Conservation (phyloP, 2,329 filamentous ascomycete species). For the Trichoderma simmonsii region DNA sequence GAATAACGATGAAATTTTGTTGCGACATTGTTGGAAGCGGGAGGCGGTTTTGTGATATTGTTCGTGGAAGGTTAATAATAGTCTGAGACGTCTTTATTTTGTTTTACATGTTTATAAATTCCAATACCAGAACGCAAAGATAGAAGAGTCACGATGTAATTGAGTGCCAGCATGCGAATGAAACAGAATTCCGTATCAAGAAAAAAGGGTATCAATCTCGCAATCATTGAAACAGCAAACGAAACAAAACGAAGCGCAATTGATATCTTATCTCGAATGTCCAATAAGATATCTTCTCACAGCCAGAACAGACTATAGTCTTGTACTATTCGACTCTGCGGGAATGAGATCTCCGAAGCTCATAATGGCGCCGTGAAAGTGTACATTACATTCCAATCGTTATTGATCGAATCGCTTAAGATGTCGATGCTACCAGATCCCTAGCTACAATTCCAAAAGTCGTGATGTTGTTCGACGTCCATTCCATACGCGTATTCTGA, state of each 20-base stretch:
- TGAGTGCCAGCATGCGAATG: background rate
- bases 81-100: background rate
- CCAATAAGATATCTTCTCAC: background rate
- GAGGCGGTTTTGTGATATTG: background rate
- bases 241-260: background rate
- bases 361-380: too few relatives aligned
- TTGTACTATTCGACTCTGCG: background rate
- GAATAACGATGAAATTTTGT: background rate
- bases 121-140: background rate
- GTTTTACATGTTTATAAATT: background rate
- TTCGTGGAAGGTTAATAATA: background rate
- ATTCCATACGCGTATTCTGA: conserved; percentile 68
- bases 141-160: background rate
- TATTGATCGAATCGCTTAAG: too few relatives aligned
- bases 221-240: background rate
- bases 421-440: too few relatives aligned
- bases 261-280: background rate
- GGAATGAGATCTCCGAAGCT: too few relatives aligned
- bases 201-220: background rate
- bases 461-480: conserved; percentile 40
- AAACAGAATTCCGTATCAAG: background rate
- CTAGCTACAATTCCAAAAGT: too few relatives aligned
- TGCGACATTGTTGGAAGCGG: background rate
- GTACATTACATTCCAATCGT: too few relatives aligned
- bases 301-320: background rate